Conservation (phyloP, 2,329 filamentous ascomycete species). For the Aureobasidium namibiae region DNA sequence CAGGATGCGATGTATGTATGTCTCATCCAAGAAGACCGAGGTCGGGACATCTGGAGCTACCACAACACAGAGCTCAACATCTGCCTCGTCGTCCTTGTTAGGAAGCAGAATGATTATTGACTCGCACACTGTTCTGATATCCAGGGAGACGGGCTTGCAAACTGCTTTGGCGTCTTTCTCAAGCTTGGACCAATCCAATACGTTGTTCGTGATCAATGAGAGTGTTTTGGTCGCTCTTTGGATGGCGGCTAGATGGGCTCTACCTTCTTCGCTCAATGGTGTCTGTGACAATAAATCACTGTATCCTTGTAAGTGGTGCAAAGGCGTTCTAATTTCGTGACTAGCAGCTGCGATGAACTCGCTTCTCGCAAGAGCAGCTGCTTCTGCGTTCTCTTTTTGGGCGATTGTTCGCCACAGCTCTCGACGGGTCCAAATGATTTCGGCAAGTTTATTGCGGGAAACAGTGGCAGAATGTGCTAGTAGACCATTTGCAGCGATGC, state of each 20-base stretch:
- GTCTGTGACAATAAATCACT: slow-evolving; percentile 27
- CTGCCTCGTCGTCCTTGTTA: slow-evolving; percentile 26
- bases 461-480: slow-evolving; percentile 28
- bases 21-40: slow-evolving; percentile 28
- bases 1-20: slow-evolving; percentile 28
- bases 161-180: slow-evolving; percentile 25
- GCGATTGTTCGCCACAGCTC: slow-evolving; percentile 29
- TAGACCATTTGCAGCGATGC: slow-evolving; percentile 28
- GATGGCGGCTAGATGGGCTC: slow-evolving; percentile 25
- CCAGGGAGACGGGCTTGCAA: slow-evolving; percentile 24
- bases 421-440: slow-evolving; percentile 27
- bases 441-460: slow-evolving; percentile 21
- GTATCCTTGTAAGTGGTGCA: slow-evolving; percentile 31
- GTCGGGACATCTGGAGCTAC: slow-evolving; percentile 25
- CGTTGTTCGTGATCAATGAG: slow-evolving; percentile 30
- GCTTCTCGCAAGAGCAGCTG: slow-evolving; percentile 25
- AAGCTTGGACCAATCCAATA: slow-evolving; percentile 31
- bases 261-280: slow-evolving; percentile 25
- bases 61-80: slow-evolving; percentile 27
- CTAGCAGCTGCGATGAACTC: slow-evolving; percentile 30
- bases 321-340: slow-evolving; percentile 30
- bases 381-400: slow-evolving; percentile 28
- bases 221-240: slow-evolving; percentile 29
- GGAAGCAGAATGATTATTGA: slow-evolving; percentile 27
- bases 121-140: slow-evolving; percentile 27